Evolutionary conservation across 208 protist species (phyloP), one percentile per base, ranked within the genome.

Genomic region (Leptomonas seymouri): DNA sequence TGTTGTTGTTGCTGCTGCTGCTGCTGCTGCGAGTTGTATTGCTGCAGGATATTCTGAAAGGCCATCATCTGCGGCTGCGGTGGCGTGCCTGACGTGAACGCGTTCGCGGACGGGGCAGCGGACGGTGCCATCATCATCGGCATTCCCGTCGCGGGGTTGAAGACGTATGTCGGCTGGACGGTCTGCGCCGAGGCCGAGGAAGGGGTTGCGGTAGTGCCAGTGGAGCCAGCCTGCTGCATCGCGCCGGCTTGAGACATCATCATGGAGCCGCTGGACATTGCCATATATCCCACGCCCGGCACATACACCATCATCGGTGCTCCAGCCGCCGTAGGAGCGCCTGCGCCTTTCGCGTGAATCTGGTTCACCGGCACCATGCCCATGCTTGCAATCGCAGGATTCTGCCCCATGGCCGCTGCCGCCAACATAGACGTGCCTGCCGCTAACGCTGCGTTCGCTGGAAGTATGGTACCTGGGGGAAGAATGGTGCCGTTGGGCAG

Each of bases 61-160:
- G 56, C 39, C 57, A 71, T 65, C 56, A 77, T 66, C 51, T 67
- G 61, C 58, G 71, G 70, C 46, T 71, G 71, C 46, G 42, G 67
- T 21, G 78, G 62, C 14, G 65, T 59, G 36, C 31, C 74, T 9
- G 67, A 39, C 25, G 60, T n/a, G 9, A 53, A 54, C 16, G 53
- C 44, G 27, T 41, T 34, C 21, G 65, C 41, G 2, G 56, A 53
- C 49, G 61, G 15, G 25, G 50, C 30, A 16, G 58, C 8, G 2
- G 44, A 21, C 41, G 53, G 34, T 12, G 64, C 56, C 28, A 77
- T 0, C 42, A 77, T 50, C 48, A 77, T 77, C 11, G 71, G 71
- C 71, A 67, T 39, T 4, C 71, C 71, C 34, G 71, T 77, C 7
- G 64, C 63, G 0, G 71, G 71, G 65, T 77, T 71, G 48, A 81